These are phyloP conservation scores for Solanum sitiens DNA, from an alignment of 257 asterid species.

Conservation along the genomic window DNA sequence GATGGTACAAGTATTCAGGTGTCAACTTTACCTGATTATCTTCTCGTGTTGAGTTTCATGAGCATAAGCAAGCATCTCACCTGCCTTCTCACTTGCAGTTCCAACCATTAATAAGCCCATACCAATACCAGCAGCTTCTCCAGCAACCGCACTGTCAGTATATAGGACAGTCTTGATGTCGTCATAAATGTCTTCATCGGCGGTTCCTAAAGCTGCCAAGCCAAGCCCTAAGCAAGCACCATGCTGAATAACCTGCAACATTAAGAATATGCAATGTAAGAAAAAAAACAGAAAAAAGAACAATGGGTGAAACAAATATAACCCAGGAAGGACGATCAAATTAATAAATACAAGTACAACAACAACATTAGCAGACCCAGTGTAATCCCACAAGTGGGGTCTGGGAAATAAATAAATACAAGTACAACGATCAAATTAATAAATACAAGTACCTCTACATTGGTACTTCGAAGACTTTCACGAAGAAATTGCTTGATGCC, in stretches of 20 bases:
- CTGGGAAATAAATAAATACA: not conserved
- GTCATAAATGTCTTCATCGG: slow-evolving; percentile 81
- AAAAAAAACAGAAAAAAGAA: not conserved
- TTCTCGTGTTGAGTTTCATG: slow-evolving; percentile 98
- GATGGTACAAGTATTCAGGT: not conserved
- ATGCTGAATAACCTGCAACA: slow-evolving; percentile 85
- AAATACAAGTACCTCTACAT: slow-evolving; percentile 55
- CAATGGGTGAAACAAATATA: not conserved
- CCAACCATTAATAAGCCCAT: slow-evolving; percentile 98
- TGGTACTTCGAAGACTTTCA: slow-evolving; percentile 72
- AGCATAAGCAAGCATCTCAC: slow-evolving; percentile 94
- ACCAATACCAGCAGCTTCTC: slow-evolving; percentile 98
- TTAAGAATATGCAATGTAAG: not conserved
- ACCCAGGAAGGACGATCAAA: not conserved
- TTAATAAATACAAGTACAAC: not conserved
- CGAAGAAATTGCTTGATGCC: slow-evolving; percentile 90
- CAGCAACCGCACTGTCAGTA: slow-evolving; percentile 96
- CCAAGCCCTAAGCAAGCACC: slow-evolving; percentile 99
- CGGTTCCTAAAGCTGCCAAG: slow-evolving; percentile 91
- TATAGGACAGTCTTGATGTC: slow-evolving; percentile 77
- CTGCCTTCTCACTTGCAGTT: slow-evolving; percentile 89
- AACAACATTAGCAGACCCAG: not conserved
- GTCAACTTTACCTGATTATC: slow-evolving; percentile 56
- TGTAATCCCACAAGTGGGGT: not conserved
- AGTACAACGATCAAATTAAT: not conserved